phyloP scores from a whole-genome alignment of 768 basidiomycete species.

The Xerocomellus chrysenteron region DNA sequence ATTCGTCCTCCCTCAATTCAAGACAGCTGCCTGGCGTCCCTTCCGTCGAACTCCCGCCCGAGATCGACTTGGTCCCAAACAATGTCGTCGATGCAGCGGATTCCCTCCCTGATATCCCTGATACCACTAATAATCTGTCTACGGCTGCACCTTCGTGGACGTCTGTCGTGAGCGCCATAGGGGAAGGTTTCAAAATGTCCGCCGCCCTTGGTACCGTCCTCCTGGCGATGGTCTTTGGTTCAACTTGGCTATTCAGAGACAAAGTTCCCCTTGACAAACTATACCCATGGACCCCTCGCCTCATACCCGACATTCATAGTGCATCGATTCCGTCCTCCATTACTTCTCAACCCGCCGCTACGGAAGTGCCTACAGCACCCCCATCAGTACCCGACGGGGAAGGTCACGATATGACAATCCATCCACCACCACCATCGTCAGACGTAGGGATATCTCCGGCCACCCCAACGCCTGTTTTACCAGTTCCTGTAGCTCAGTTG shows the following conservation, averaged over 20 bases:
- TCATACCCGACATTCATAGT: not conserved
- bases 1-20: slow-evolving; percentile 47
- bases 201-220: slow-evolving; percentile 21
- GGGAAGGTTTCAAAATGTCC: slow-evolving; percentile 13
- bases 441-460: slow-evolving; percentile 1
- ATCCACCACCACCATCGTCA: not conserved
- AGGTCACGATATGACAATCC: not conserved
- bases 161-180: slow-evolving; percentile 12
- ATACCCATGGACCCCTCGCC: slow-evolving; percentile 7
- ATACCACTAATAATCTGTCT: slow-evolving; percentile 18
- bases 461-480: not conserved
- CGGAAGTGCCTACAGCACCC: not conserved
- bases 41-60: slow-evolving; percentile 33
- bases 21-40: slow-evolving; percentile 63
- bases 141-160: slow-evolving; percentile 14
- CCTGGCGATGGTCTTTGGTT: slow-evolving; percentile 24
- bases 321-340: not conserved
- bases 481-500: slow-evolving; percentile 1
- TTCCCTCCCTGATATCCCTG: slow-evolving; percentile 13
- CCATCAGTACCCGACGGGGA: slow-evolving; percentile 2
- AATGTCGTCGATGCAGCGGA: slow-evolving; percentile 15
- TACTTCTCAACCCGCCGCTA: not conserved
- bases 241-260: slow-evolving; percentile 26
- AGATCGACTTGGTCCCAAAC: slow-evolving; percentile 11
- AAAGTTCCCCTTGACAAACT: slow-evolving; percentile 12